Evolutionary conservation across 768 basidiomycete species (phyloP).

Genomic region (Mycena vitilis): DNA sequence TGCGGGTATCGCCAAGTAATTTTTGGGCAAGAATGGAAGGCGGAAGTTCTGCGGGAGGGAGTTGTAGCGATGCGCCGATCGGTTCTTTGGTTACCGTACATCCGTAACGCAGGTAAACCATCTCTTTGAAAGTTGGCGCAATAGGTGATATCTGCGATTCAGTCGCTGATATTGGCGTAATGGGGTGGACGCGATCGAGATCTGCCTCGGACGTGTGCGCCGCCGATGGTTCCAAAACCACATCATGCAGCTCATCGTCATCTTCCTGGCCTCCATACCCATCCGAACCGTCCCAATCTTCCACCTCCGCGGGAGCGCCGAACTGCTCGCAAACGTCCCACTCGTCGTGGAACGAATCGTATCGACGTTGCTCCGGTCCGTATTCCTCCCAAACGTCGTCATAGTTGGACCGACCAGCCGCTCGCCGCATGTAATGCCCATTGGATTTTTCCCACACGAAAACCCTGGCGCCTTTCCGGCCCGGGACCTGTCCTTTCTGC

Average conservation of each 20-base stretch:
- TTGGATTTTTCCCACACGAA: conserved; percentile 10
- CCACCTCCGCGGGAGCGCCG: neutral
- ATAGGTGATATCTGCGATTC: neutral
- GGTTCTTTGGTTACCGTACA: neutral
- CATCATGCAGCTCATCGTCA: neutral
- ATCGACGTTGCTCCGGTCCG: conserved; percentile 6
- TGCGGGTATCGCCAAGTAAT: neutral
- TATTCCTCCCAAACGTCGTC: conserved; percentile 9
- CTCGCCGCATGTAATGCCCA: conserved; percentile 1
- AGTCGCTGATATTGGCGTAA: neutral
- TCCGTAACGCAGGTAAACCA: neutral
- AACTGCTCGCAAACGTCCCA: conserved; percentile 13
- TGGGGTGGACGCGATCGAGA: neutral
- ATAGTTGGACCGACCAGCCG: neutral
- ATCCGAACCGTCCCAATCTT: neutral
- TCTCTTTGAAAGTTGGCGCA: neutral
- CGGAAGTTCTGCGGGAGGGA: neutral
- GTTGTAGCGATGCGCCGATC: neutral
- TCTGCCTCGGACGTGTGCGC: neutral
- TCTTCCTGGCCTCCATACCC: neutral
- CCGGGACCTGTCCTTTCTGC: neutral
- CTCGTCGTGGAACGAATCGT: conserved; percentile 10
- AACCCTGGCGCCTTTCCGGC: conserved; percentile 1
- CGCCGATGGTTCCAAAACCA: neutral
- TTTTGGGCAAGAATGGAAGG: neutral